These are phyloP conservation scores for Ogataea trehaloabstinens DNA, from an alignment of 805 yeast species.

Conservation along the genomic window DNA sequence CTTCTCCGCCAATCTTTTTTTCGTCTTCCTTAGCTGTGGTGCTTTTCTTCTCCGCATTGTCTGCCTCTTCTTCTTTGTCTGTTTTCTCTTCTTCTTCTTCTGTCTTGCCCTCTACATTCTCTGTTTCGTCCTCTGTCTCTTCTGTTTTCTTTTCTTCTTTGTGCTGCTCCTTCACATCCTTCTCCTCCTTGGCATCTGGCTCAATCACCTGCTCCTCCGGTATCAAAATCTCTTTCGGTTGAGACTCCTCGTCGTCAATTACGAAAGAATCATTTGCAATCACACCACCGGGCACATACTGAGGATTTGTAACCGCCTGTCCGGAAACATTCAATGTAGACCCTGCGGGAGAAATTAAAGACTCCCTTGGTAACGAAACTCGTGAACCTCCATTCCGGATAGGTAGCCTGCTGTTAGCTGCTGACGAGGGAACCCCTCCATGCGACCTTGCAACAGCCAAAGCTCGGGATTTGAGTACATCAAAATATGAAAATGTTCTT, in stretches of 20 bases:
- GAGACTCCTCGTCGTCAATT: conserved; percentile 24
- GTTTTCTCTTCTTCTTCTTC: conserved; percentile 4
- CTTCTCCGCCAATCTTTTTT: conserved; percentile 8
- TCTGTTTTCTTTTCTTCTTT: conserved; percentile 9
- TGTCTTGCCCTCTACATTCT: conserved; percentile 10
- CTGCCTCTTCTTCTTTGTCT: conserved; percentile 12
- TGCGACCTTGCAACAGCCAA: conserved; percentile 27
- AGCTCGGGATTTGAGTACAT: conserved; percentile 70
- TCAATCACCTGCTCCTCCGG: conserved; percentile 13
- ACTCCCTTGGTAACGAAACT: conserved; percentile 32
- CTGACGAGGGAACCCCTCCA: conserved; percentile 4
- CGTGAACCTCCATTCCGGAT: conserved; percentile 16
- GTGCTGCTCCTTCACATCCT: conserved; percentile 7
- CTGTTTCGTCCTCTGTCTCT: conserved; percentile 15
- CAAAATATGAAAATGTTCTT: conserved; percentile 58
- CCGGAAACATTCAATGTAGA: conserved; percentile 14
- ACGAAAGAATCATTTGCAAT: conserved; percentile 28
- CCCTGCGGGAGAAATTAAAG: conserved; percentile 30
- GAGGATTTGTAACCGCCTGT: conserved; percentile 32
- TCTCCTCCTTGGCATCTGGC: conserved; percentile 10
- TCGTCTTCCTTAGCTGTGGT: conserved; percentile 11
- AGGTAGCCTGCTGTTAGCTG: conserved; percentile 12
- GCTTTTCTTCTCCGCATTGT: conserved; percentile 11
- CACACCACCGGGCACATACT: conserved; percentile 29
- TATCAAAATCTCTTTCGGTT: conserved; percentile 6